Evolutionary conservation across 352 stramenopile species (phyloP), one percentile per base, ranked within the genome.

Genomic region (Hyaloperonospora brassicae): DNA sequence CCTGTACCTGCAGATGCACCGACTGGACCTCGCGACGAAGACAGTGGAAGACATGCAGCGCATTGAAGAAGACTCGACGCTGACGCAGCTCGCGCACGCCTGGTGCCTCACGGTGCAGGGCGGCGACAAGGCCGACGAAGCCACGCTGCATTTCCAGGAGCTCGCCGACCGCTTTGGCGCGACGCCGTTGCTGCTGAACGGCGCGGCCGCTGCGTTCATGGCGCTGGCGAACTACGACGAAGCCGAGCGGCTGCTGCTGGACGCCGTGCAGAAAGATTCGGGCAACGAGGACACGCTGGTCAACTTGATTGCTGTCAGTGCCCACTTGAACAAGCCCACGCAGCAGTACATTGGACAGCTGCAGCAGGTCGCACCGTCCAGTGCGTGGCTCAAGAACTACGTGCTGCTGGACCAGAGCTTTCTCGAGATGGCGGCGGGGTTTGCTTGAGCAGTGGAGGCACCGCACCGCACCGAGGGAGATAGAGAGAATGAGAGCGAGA

Each of bases 41-140:
- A 72, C 89, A 40, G 72, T 98, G 31, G 62, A 82, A 38, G 69
- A 95, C 50, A 89, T 99, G 79, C 79, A 87, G 56, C 73, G 79
- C 55, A 87, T 89, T 23, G 96, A 98, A 66, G 96, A 99, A 68
- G 96, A 99, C 75, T 90, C 89, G 50, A 96, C 97, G 48, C 74
- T 98, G 43, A 98, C 94, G 17, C 94, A 98, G 73, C 69, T 98
- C 25, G 84, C 86, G 36, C 72, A 80, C 41, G 90, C 95, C 5
- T 98, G 96, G 74, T 74, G 95, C 40, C 51, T 89, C 21, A 79
- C 80, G 61, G 70, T 93, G 0, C 78, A 87, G 21, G 93, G 93
- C 45, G 83, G 79, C 2, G 84, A 86, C 47, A 87, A 84, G 52
- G 76, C 76, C 1, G 76, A 91, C 35, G 93, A 98, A 60, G 95